Evolutionary conservation across 2,329 filamentous ascomycete species (phyloP), one percentile per base, ranked within the genome.

Genomic region (Aspergillus aculeatus): DNA sequence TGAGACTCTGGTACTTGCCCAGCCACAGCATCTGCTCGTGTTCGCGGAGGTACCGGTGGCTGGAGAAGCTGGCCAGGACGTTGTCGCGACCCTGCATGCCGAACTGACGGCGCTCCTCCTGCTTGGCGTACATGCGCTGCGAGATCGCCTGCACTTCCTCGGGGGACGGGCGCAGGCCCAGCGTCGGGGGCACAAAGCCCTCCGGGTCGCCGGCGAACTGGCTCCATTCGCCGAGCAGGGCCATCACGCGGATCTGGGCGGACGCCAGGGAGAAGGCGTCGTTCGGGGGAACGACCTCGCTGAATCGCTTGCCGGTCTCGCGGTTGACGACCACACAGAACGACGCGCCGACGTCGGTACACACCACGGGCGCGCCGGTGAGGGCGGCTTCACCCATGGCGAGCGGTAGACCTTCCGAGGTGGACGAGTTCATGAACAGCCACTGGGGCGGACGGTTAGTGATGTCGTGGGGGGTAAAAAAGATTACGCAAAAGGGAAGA

Each of bases 241-340:
- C 84, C 14, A 88, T 78, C 60, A 88, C 79, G 55, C 82, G 83
- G 61, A 88, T 82, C 65, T 88, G 86, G 0, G 86, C 86, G 21
- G 82, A 78, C 0, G 85, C 86, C 1, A 88, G 77, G 2, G 82
- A 81, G 47, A 80, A 79, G 7, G 84, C 80, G 69, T 88, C 86
- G 64, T 88, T 88, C 1, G 85, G 86, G 5, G 85, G 83, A 2
- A 88, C 84, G 6, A 88, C 83, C 60, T 84, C 85, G 62, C 83
- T 84, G 74, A 84, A 88, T 10, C 80, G 74, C 3, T 80, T 75
- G 59, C 75, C 78, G 29, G 77, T 76, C 48, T 80, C 71, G 14
- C 74, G 73, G 48, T 77, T 74, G 31, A 71, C 77, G 2, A 76
- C 67, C 0, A 77, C 75, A 29, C 73, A 72, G 19, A 77, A 66